A percentile compares a stretch with the other conserved stretches of the same genome.
Conservation (phyloP, 148 eudicot species). For the Vaccinium macrocarpon region DNA sequence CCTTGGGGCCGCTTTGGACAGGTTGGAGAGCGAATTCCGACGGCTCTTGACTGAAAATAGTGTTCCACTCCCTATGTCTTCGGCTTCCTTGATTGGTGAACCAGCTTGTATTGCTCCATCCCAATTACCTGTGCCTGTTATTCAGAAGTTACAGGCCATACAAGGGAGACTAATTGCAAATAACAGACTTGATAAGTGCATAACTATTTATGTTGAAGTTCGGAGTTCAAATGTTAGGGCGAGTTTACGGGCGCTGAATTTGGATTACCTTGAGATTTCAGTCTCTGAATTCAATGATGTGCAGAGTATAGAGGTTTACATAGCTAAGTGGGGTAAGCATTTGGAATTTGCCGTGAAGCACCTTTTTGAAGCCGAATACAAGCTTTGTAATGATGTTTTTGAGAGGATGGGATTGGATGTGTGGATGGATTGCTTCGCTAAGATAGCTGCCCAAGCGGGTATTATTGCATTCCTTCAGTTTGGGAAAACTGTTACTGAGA, state of each 20-base stretch:
- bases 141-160: constrained; percentile 27
- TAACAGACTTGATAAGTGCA: constrained; percentile 25
- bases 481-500: constrained; percentile 29
- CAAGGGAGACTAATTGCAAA: constrained; percentile 24
- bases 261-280: constrained; percentile 31
- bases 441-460: constrained; percentile 29
- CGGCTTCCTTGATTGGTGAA: constrained; percentile 12
- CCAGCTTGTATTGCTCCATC: constrained; percentile 29
- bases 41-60: constrained; percentile 26
- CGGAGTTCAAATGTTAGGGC: constrained; percentile 27
- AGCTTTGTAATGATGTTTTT: constrained; percentile 28
- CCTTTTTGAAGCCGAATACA: constrained; percentile 31
- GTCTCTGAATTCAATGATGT: constrained; percentile 28
- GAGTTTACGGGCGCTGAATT: constrained; percentile 24
- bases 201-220: constrained; percentile 28
- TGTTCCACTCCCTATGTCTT: constrained; percentile 26
- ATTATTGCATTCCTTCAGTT: constrained; percentile 29
- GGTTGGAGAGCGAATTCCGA: constrained; percentile 27
- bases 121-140: constrained; percentile 24
- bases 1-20: constrained; percentile 24
- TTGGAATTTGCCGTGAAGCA: constrained; percentile 31
- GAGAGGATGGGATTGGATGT: constrained; percentile 27
- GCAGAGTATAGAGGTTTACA: constrained; percentile 30
- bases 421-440: constrained; percentile 27
- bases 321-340: constrained; percentile 28